Evolutionary conservation across 2,329 filamentous ascomycete species (phyloP).

Genomic region (Neonectria magnoliae): DNA sequence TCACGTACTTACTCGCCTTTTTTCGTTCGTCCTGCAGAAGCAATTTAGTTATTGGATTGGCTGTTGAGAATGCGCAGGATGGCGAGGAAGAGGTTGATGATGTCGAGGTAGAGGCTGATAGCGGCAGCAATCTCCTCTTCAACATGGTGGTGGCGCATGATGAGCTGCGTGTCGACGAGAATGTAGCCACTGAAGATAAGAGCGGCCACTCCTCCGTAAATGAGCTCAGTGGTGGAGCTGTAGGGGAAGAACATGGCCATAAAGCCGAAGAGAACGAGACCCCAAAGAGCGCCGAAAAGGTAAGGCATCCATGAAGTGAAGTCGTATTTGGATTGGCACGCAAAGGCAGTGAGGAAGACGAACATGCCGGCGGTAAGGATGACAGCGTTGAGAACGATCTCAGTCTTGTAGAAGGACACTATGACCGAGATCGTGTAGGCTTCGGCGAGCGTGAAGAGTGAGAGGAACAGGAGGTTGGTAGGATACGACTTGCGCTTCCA

Average conservation of each 20-base stretch:
- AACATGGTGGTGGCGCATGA: conserved; percentile 95
- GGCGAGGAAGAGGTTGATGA: conserved; percentile 96
- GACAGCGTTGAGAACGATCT: conserved; percentile 89
- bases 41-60: conserved; percentile 86
- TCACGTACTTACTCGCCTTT: not conserved
- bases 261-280: conserved; percentile 90
- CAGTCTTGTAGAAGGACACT: conserved; percentile 86
- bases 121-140: conserved; percentile 97
- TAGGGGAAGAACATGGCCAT: conserved; percentile 90
- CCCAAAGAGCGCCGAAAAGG: conserved; percentile 90
- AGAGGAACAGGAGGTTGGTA: conserved; percentile 91
- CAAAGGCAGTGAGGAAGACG: conserved; percentile 83
- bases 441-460: conserved; percentile 89
- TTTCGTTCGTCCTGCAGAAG: not conserved
- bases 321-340: conserved; percentile 97
- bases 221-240: conserved; percentile 82
- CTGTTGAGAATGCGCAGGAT: conserved; percentile 97
- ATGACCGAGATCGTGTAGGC: conserved; percentile 94
- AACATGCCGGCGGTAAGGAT: conserved; percentile 88
- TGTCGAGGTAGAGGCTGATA: conserved; percentile 94
- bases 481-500: conserved; percentile 98
- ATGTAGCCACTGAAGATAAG: conserved; percentile 96
- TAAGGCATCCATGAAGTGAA: conserved; percentile 98
- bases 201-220: conserved; percentile 84
- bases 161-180: conserved; percentile 93